phyloP scores from a whole-genome alignment of 768 basidiomycete genomes.

The Hericium erinaceus region DNA sequence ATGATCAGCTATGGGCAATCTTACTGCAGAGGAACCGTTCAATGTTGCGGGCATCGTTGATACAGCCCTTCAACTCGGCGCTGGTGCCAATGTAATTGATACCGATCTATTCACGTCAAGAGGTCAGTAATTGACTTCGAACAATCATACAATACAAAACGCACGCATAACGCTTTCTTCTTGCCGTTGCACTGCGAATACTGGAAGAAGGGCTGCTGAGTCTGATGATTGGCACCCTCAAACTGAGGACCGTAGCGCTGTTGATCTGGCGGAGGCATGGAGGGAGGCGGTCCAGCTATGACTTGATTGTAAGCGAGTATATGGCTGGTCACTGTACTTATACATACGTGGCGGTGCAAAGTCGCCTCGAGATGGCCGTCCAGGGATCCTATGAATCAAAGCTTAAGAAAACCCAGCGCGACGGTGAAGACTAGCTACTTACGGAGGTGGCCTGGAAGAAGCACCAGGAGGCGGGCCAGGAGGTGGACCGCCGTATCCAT shows the following conservation, averaged over 20 bases:
- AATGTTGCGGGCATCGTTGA: slow-evolving; percentile 51
- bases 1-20: slow-evolving; percentile 5
- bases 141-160: slow-evolving; percentile 9
- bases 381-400: background rate
- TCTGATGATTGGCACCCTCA: slow-evolving; percentile 21
- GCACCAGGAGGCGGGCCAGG: slow-evolving; percentile 6
- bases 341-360: slow-evolving; percentile 20
- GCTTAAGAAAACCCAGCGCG: no score
- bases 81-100: slow-evolving; percentile 41
- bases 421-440: background rate
- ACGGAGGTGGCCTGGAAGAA: slow-evolving; percentile 10
- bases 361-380: background rate
- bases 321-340: background rate
- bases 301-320: background rate
- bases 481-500: background rate
- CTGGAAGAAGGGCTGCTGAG: slow-evolving; percentile 39
- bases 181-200: slow-evolving; percentile 47
- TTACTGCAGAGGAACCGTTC: slow-evolving; percentile 35
- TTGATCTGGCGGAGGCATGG: slow-evolving; percentile 24
- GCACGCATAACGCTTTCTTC: slow-evolving; percentile 45
- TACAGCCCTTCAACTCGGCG: slow-evolving; percentile 41
- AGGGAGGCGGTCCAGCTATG: slow-evolving; percentile 21
- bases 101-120: slow-evolving; percentile 31
- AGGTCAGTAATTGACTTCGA: background rate
- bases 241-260: slow-evolving; percentile 39